These are phyloP conservation scores for Penicillium roqueforti DNA, from an alignment of 495 filamentous ascomycete genomes.

Conservation along the genomic window DNA sequence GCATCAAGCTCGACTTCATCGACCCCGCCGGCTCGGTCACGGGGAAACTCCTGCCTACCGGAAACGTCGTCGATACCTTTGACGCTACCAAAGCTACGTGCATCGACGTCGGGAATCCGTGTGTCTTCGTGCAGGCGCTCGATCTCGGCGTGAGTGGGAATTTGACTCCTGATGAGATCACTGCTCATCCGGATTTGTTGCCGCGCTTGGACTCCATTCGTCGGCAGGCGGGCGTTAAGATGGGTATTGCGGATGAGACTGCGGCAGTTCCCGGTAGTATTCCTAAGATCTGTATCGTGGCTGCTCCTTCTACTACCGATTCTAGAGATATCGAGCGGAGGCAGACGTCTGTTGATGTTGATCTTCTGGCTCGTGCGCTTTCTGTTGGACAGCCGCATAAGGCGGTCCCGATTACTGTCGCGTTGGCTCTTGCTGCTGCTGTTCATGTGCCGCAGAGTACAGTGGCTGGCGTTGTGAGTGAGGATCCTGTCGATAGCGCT, in stretches of 20 bases:
- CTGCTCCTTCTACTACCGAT: constrained; percentile 26
- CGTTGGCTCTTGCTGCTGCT: constrained; percentile 58
- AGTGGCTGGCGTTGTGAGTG: constrained; percentile 25
- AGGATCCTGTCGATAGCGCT: constrained; percentile 24
- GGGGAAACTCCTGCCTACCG: constrained; percentile 61
- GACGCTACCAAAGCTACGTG: constrained; percentile 49
- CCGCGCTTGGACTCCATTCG: constrained; percentile 57
- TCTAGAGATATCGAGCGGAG: constrained; percentile 14
- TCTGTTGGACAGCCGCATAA: constrained; percentile 59
- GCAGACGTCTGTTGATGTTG: constrained; percentile 24
- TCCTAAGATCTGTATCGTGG: constrained; percentile 64
- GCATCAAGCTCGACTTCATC: constrained; percentile 58
- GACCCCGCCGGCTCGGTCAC: constrained; percentile 66
- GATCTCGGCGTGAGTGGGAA: constrained; percentile 49
- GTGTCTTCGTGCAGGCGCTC: constrained; percentile 55
- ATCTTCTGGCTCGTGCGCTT: constrained; percentile 45
- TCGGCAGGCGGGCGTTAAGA: constrained; percentile 53
- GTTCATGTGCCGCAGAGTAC: constrained; percentile 36
- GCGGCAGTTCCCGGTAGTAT: constrained; percentile 52
- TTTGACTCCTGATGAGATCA: constrained; percentile 51
- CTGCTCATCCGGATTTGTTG: constrained; percentile 44
- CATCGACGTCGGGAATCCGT: constrained; percentile 66
- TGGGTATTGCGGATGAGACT: constrained; percentile 52
- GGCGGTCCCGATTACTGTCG: constrained; percentile 58
- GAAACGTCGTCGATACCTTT: constrained; percentile 51